These are phyloP conservation scores for Lachnellula suecica DNA, from an alignment of 2,329 filamentous ascomycete genomes.

Conservation along the genomic window DNA sequence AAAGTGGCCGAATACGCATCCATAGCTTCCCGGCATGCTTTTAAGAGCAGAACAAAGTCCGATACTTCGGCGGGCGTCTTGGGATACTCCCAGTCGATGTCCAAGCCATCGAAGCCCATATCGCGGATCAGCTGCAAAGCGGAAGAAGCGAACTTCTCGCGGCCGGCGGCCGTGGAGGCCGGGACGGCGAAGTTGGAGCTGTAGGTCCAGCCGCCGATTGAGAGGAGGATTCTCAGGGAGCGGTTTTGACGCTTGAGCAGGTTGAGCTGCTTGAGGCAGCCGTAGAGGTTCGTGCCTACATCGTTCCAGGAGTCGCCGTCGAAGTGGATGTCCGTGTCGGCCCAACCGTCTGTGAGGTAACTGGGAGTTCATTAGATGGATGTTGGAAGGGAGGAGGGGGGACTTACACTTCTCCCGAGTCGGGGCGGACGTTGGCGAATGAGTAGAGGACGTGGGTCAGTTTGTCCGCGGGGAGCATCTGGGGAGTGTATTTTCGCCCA, in stretches of 20 bases:
- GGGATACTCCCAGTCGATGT: constrained; percentile 71
- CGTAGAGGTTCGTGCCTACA: constrained; percentile 77
- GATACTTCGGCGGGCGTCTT: constrained; percentile 52
- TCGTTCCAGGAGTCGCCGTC: constrained; percentile 71
- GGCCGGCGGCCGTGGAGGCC: constrained; percentile 68
- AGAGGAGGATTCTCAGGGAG: constrained; percentile 80
- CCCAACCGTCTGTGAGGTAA: constrained; percentile 60
- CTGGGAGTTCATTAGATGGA: constrained; percentile 18
- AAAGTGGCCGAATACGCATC: constrained; percentile 53
- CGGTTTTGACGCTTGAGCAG: constrained; percentile 79
- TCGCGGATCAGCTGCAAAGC: constrained; percentile 77
- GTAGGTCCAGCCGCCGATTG: constrained; percentile 92
- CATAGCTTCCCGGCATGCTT: constrained; percentile 54
- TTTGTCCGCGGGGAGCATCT: constrained; percentile 76
- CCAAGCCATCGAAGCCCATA: constrained; percentile 73
- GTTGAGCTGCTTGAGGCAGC: constrained; percentile 85
- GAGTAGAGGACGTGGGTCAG: constrained; percentile 89
- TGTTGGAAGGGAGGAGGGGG: not conserved
- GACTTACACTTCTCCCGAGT: constrained; percentile 73
- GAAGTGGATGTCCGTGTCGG: constrained; percentile 59
- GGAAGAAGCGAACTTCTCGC: constrained; percentile 69
- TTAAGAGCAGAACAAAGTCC: constrained; percentile 58
- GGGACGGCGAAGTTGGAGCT: constrained; percentile 78
- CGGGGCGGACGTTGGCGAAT: constrained; percentile 81
- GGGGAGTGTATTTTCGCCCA: constrained; percentile 78